Evolutionary conservation across 768 basidiomycete species (phyloP).

Genomic region (Mycena vulgaris): DNA sequence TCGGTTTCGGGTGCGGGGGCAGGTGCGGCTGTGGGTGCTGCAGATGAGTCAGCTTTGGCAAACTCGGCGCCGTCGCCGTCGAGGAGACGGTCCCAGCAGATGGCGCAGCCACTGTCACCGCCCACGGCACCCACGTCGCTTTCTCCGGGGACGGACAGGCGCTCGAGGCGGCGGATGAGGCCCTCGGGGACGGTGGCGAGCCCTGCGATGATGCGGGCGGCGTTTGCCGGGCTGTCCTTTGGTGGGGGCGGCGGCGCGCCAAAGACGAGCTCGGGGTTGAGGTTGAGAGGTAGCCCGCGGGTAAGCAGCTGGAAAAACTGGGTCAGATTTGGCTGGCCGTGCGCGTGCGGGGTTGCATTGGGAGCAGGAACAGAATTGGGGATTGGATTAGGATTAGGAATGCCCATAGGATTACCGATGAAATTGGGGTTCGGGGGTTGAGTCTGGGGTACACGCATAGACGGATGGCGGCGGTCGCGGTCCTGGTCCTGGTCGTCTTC

Average conservation of each 20-base stretch:
- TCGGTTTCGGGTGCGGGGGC: conserved; percentile 32
- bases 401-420: too few relatives aligned
- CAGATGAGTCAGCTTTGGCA: too few relatives aligned
- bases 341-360: not conserved
- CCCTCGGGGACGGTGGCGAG: conserved; percentile 79
- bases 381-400: not conserved
- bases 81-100: conserved; percentile 83
- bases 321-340: too few relatives aligned
- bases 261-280: conserved; percentile 37
- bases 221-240: conserved; percentile 78
- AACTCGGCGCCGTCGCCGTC: conserved; percentile 58
- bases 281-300: conserved; percentile 25
- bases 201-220: conserved; percentile 72
- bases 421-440: not conserved
- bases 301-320: conserved; percentile 44
- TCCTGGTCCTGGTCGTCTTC: conserved; percentile 72
- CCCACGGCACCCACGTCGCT: conserved; percentile 47
- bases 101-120: conserved; percentile 71
- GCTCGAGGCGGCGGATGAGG: conserved; percentile 75
- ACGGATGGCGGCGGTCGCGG: conserved; percentile 75
- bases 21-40: conserved; percentile 22
- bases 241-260: conserved; percentile 42
- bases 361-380: not conserved
- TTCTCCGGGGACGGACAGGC: conserved; percentile 55
- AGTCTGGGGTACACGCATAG: conserved; percentile 34